These are phyloP conservation scores for Cryphonectria carpinicola DNA, from an alignment of 2,329 filamentous ascomycete species.

Conservation along the genomic window DNA sequence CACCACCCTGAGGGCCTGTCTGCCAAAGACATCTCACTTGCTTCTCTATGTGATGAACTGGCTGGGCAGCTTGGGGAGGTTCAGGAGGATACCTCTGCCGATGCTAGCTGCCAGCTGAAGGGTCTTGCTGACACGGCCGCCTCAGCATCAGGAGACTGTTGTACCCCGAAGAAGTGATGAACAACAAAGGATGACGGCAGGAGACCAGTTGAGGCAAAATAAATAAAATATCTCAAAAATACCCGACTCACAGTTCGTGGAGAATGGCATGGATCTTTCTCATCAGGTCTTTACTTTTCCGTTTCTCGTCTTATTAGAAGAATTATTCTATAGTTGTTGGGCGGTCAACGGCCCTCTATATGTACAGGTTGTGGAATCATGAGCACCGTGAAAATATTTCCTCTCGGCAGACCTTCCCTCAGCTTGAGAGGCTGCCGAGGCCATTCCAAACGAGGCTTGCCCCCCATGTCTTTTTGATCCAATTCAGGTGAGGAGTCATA, in stretches of 20 bases:
- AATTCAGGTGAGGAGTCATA: not conserved
- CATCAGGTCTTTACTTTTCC: constrained; percentile 13
- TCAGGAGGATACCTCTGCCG: constrained; percentile 31
- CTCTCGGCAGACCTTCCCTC: not conserved
- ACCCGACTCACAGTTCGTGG: not conserved
- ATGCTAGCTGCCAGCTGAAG: constrained; percentile 42
- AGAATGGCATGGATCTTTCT: not conserved
- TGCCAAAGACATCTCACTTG: constrained; percentile 64
- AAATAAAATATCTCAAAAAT: not conserved
- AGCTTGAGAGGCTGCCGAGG: not conserved
- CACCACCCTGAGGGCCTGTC: constrained; percentile 70
- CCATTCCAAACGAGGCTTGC: not conserved
- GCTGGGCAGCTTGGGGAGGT: constrained; percentile 62
- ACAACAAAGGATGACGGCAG: not conserved
- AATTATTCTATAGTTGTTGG: constrained; percentile 27
- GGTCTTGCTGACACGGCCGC: constrained; percentile 53
- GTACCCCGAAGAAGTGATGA: constrained; percentile 46
- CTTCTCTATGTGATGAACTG: constrained; percentile 63
- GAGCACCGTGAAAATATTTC: not conserved
- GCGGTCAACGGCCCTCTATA: constrained; percentile 8
- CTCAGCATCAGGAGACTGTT: constrained; percentile 56
- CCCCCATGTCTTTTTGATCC: not conserved
- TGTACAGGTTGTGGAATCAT: constrained; percentile 20
- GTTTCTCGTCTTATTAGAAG: constrained; percentile 29
- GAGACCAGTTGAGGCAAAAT: not conserved